Percentiles rank a stretch among this genome's conserved stretches.
These are phyloP conservation scores for Plasmodium adleri DNA, from an alignment of 169 alveolate genomes.

Conservation along the genomic window DNA sequence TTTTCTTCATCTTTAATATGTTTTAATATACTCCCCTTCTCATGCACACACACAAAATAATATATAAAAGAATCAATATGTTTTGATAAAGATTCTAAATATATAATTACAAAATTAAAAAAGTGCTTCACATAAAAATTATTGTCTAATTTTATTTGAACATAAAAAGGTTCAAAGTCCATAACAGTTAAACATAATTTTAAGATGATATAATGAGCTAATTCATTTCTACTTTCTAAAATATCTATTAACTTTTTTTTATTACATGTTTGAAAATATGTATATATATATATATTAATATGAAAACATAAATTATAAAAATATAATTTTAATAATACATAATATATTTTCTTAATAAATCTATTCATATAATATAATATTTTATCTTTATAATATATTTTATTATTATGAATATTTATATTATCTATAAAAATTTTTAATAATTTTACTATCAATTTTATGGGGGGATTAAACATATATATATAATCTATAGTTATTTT, in stretches of 20 bases:
- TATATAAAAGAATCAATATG: constrained; percentile 17
- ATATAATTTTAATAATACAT: constrained; percentile 4
- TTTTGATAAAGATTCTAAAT: constrained; percentile 25
- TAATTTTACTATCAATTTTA: constrained; percentile 14
- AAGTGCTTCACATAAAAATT: constrained; percentile 52
- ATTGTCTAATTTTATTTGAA: constrained; percentile 1
- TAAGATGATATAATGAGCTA: constrained; percentile 43
- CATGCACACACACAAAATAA: constrained; percentile 44
- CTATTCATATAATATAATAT: not conserved
- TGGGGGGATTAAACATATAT: constrained; percentile 59
- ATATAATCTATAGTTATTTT: constrained; percentile 36
- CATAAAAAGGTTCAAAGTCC: constrained; percentile 52
- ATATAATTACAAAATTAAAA: constrained; percentile 52
- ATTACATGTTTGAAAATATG: constrained; percentile 32
- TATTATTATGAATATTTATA: not conserved
- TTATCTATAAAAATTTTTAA: constrained; percentile 21
- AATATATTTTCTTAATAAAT: constrained; percentile 25
- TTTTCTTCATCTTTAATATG: not conserved
- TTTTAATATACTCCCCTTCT: not conserved
- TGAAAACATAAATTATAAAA: constrained; percentile 47
- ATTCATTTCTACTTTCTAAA: constrained; percentile 40
- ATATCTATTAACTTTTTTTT: constrained; percentile 25
- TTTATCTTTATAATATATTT: not conserved
- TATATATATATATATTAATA: constrained; percentile 4
- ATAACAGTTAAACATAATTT: constrained; percentile 51